Evolutionary conservation across 345 rosid species (phyloP).

Genomic region (Excoecaria agallocha): DNA sequence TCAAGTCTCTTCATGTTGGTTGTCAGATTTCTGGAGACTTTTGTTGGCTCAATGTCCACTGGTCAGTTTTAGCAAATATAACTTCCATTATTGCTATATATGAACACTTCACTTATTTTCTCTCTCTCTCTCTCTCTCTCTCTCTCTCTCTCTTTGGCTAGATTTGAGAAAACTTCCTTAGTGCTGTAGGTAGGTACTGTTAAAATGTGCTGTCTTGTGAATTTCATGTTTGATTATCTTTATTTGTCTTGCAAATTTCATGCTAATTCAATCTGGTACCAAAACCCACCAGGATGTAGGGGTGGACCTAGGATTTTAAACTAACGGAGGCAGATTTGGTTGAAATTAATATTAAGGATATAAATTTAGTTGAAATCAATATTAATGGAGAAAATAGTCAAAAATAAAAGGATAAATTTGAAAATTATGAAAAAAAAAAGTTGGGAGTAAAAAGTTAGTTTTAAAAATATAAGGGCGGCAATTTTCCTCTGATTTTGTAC

Average conservation of each 20-base stretch:
- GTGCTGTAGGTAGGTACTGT: neutral
- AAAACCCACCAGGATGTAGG: neutral
- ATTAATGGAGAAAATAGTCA: no score
- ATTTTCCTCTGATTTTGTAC: no score
- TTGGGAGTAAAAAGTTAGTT: no score
- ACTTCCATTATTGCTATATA: constrained; percentile 17
- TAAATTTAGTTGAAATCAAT: no score
- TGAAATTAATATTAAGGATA: no score
- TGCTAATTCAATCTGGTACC: neutral
- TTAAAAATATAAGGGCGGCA: no score
- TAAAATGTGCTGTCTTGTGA: neutral
- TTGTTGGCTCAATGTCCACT: constrained; percentile 96
- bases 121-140: neutral
- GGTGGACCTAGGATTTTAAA: no score
- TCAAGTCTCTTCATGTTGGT: constrained; percentile 79
- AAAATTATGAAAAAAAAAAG: no score
- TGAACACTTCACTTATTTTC: neutral
- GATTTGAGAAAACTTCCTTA: neutral
- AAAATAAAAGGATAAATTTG: no score
- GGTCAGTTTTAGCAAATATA: constrained; percentile 44
- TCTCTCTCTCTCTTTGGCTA: neutral
- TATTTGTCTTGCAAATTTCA: neutral
- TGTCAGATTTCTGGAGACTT: constrained; percentile 91
- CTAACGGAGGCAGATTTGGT: no score
- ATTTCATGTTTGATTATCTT: neutral